phyloP scores from a whole-genome alignment of 805 yeast genomes.

The Candida fluviatilis region DNA sequence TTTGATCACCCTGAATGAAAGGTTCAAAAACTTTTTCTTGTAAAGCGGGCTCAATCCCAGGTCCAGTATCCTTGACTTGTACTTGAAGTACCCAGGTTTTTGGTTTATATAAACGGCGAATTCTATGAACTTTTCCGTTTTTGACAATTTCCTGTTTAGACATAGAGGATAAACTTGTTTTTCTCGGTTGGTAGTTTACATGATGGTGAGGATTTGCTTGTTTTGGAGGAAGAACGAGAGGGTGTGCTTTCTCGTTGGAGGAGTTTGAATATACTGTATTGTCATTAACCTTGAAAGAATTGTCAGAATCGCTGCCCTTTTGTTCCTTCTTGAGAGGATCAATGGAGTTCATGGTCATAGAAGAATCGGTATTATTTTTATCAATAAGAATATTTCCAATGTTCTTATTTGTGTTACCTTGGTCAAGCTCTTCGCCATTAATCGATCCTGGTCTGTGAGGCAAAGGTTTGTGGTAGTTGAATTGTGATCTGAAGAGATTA shows the following conservation, averaged over 20 bases:
- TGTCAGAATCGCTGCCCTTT: background rate
- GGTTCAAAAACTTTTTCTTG: constrained; percentile 91
- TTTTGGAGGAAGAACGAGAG: background rate
- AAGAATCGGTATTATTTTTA: background rate
- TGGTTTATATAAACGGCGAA: constrained; percentile 33
- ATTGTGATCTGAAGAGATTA: constrained; percentile 34
- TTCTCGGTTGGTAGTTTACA: constrained; percentile 9
- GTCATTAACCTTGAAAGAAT: too few relatives aligned
- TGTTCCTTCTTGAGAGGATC: background rate
- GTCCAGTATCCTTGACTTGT: constrained; percentile 85
- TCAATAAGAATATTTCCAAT: background rate
- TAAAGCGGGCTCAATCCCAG: constrained; percentile 82
- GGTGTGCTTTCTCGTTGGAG: background rate
- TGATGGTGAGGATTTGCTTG: constrained; percentile 3
- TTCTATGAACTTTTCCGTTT: constrained; percentile 29
- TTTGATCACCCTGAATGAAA: constrained; percentile 95
- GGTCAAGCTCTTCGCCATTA: background rate
- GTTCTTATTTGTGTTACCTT: background rate
- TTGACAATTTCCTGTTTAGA: constrained; percentile 29
- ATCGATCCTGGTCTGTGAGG: constrained; percentile 13
- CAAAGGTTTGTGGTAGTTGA: constrained; percentile 21
- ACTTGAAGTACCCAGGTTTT: constrained; percentile 60
- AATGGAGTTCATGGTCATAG: background rate
- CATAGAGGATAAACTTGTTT: constrained; percentile 10
- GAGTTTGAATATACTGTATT: background rate